phyloP scores from a whole-genome alignment of 2,329 filamentous ascomycete species.

The Plectosphaerella sp. region DNA sequence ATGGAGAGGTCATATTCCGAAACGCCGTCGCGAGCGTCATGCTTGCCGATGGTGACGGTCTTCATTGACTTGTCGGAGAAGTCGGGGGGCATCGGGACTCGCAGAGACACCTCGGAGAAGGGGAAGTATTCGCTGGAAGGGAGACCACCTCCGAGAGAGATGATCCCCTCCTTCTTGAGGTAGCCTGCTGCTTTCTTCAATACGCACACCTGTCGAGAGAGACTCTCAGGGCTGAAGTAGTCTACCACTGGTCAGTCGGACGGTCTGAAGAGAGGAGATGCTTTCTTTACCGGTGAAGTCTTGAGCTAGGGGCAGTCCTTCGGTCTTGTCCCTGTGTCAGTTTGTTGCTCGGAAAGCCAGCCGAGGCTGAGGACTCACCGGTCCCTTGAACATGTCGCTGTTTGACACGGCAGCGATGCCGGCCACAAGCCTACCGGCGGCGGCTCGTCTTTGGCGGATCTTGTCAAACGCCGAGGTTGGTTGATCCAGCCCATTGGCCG shows the following conservation, averaged over 20 bases:
- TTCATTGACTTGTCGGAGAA: neutral
- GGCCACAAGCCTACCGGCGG: conserved; percentile 67
- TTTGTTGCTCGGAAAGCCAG: conserved; percentile 11
- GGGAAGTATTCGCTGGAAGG: conserved; percentile 1
- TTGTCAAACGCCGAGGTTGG: conserved; percentile 42
- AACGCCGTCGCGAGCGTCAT: neutral
- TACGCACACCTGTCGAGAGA: too few relatives aligned
- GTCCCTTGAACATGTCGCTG: conserved; percentile 79
- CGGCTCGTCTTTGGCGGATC: conserved; percentile 63
- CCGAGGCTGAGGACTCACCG: conserved; percentile 39
- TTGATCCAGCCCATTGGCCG: too few relatives aligned
- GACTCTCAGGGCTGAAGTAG: too few relatives aligned
- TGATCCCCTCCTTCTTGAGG: neutral
- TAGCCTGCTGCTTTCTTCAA: neutral
- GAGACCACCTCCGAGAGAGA: conserved; percentile 1
- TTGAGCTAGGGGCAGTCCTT: conserved; percentile 75
- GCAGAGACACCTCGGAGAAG: neutral
- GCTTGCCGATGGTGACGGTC: conserved; percentile 12
- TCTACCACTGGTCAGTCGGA: neutral
- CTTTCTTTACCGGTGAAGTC: neutral
- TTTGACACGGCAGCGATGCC: conserved; percentile 73
- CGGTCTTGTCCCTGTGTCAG: conserved; percentile 51
- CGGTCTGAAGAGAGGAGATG: too few relatives aligned
- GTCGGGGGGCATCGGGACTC: neutral
- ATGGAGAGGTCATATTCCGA: conserved; percentile 28